Percentiles rank a stretch among this genome's conserved stretches.
These are phyloP conservation scores for Gamarada debralockiae DNA, from an alignment of 495 filamentous ascomycete species.

Conservation along the genomic window DNA sequence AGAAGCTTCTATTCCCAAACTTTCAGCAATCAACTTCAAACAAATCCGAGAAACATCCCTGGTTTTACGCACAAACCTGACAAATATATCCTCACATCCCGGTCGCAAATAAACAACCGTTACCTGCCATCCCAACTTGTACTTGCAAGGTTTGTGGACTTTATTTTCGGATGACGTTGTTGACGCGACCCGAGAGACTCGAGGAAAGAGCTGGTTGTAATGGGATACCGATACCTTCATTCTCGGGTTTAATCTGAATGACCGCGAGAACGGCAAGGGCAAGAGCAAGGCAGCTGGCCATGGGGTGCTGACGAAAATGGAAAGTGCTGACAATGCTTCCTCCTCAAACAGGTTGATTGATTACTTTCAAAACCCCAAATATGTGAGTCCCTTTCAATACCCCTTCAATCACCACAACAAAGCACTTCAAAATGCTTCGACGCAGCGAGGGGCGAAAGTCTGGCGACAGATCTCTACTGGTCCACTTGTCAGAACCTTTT, in stretches of 20 bases:
- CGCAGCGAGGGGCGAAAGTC: neutral
- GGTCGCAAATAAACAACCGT: slow-evolving; percentile 3
- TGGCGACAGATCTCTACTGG: slow-evolving; percentile 1
- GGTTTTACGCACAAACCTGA: neutral
- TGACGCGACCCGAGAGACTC: neutral
- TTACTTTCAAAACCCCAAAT: too few species aligned
- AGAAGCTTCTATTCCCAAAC: slow-evolving; percentile 1
- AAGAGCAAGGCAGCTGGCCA: too few species aligned
- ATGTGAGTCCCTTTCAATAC: too few species aligned
- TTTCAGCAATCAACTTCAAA: neutral
- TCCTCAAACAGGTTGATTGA: too few species aligned
- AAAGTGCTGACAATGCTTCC: too few species aligned
- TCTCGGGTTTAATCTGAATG: too few species aligned
- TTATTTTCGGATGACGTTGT: neutral
- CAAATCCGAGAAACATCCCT: neutral
- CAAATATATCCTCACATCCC: slow-evolving; percentile 11
- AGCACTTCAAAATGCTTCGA: too few species aligned
- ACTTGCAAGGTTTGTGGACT: neutral
- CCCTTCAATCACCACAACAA: too few species aligned
- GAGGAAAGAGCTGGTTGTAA: too few species aligned
- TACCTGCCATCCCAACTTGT: neutral
- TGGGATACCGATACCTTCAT: too few species aligned
- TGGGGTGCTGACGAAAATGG: too few species aligned
- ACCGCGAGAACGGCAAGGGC: neutral
- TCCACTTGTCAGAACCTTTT: neutral